Base-by-base conservation (phyloP, 129 eudicot genomes). In the Saposhnikovia divaricata region DNA sequence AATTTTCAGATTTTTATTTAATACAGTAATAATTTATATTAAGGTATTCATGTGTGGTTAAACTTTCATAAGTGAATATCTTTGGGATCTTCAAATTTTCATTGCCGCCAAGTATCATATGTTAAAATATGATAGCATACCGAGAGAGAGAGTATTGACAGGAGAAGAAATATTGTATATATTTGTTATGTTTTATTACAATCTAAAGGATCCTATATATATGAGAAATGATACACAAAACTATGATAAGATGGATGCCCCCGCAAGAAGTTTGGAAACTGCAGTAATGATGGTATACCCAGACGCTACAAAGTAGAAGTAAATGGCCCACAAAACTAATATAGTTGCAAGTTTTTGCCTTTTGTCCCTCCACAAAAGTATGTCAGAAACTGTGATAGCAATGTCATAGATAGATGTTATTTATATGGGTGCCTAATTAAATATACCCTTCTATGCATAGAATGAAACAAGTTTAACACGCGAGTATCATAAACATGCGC, bases 321-420 rank as follows among this genome's bases (percentile, higher is more conserved):
- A 92, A 25, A 90, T 82, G 72, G 89, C 91, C 80, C 77, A 87
- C 85, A 90, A 79, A 83, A 82, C 45, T 68, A 90, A 75, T 63
- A 87, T 39, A 38, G 86, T 79, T 42, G 77, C 75, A 6, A 92
- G 42, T 61, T 92, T 87, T 81, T 85, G 86, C 86, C 79, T 94
- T 84, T 76, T 87, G 83, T 92, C 84, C 87, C 93, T 91, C 98
- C 98, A 94, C 13, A 92, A 87, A 77, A 92, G 88, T 77, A 87
- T 85, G 79, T 92, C 89, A 28, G 98, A 93, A 89, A 90, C 97
- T 94, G 94, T 85, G 83, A 48, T 34, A 50, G 55, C 77, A 76
- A 43, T 27, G 72, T 57, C 78, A 73, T 12, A 44, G 72, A 55
- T 28, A 28, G 21, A 0, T 5, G 25, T 78, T n/a, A 27, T 27